Conservation (phyloP, 306 rosid genomes). For the Biancaea sappan region DNA sequence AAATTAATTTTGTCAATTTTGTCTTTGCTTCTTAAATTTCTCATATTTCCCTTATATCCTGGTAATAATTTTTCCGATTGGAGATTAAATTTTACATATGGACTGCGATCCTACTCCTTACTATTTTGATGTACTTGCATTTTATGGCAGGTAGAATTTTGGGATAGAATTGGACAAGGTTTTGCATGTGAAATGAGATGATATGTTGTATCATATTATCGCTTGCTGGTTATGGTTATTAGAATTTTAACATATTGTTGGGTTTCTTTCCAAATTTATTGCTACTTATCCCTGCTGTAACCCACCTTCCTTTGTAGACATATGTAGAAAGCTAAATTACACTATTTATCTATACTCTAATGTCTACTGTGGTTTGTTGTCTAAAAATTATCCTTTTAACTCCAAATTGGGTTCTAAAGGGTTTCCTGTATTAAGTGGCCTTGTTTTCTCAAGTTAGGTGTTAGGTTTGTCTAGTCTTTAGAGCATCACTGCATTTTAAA, state of each 20-base stretch:
- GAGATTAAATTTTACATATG: background rate
- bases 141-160: background rate
- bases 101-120: background rate
- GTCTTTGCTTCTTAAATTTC: background rate
- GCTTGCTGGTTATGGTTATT: background rate
- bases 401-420: background rate
- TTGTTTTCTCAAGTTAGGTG: background rate
- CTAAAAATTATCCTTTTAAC: background rate
- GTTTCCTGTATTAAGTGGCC: background rate
- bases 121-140: background rate
- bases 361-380: background rate
- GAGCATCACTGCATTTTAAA: background rate
- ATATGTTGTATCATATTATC: background rate
- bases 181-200: background rate
- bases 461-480: no score
- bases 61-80: background rate
- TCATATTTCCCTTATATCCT: background rate
- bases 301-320: background rate
- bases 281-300: background rate
- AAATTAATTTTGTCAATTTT: no score
- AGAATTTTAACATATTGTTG: background rate
- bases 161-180: background rate
- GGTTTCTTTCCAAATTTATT: background rate
- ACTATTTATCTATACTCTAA: background rate
- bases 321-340: background rate